Base-by-base conservation (phyloP, 306 rosid species). In the Senna siamea region DNA sequence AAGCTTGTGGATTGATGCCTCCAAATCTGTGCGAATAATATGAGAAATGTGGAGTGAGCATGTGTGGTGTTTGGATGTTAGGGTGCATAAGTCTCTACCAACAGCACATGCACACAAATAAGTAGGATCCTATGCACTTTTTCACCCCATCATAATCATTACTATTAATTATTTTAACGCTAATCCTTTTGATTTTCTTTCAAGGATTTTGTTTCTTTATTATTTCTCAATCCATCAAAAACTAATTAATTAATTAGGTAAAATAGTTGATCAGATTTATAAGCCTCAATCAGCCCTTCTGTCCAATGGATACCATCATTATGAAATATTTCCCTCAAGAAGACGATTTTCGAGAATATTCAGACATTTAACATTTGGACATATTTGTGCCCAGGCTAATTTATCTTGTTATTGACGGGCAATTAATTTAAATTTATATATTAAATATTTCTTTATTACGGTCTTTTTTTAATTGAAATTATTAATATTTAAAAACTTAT, bases 61-160 rank as follows among this genome's bases (percentile, higher is more conserved):
- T 60, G 79, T 67, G 84, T 20, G 28, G 2, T 83, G 87, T 76
- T 79, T 72, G 87, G 76, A 76, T 62, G 84, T 67, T 61, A 72
- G 84, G 87, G 77, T 34, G 62, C 84, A 79, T 14, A 52, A 22
- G 57, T 76, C 35, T 53, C 13, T 54, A 46, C 50, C 38, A 12
- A 56, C 37, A 74, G 40, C 80, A 69, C 82, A 73, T 40, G 74
- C 66, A 70, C 69, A 14, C 79, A 19, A 14, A 5, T 37, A 37
- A 37, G 8, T 37, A 61, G 70, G 72, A 67, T 75, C 63, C 11
- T 9, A 58, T 75, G 67, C 55, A 32, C 23, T 47, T 54, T 46
- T 4, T 7, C 1, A 2, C 9, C 35, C 14, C 0, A 65, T 6
- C 0, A 6, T 41, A 22, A 65, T 40, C 23, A 63, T 62, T 32